Base-by-base conservation (phyloP, 1,139 yeast genomes). In the Yamadazyma friedrichii region DNA sequence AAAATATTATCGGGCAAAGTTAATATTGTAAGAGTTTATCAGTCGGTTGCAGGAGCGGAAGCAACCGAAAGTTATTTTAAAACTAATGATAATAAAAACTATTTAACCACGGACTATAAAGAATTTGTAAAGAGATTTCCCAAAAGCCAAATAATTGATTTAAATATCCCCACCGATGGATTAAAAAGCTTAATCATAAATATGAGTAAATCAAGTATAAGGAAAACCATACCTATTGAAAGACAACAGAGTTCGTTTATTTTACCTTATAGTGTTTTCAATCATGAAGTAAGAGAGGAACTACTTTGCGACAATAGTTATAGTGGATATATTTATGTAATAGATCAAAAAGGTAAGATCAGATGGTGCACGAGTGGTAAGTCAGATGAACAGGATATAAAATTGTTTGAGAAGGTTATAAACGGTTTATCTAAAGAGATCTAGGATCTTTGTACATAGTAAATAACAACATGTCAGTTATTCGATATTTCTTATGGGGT, bases 321-420 rank as follows among this genome's bases (percentile, higher is more conserved):
- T 51, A 80, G 95, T 1, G 98, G 98, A 0, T 91, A 88, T 58
- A 69, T 88, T 9, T 85, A 88, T 52, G 67, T 93, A 13, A 73
- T 93, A 29, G 98, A 93, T 55, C 69, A 70, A 13, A 68, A 80
- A 12, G 84, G 87, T 40, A 82, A 76, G 52, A 82, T 93, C 38
- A 72, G 98, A 53, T 93, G 98, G 98, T 93, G 91, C 12, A 88
- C 91, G 1, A 80, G 95, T 55, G 98, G 98, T 1, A 76, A 74
- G 38, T 84, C 96, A 3, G 70, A 72, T 13, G 80, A 76, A 9
- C 73, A 74, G 29, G 98, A 91, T 51, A 64, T 69, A 38, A 64
- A 67, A n/a, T 64, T 78, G 26, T 61, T 87, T 51, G 83, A 89
- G 88, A 82, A 77, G 52, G 76, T 84, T 40, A 81, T 85, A 1